Evolutionary conservation across 2,329 filamentous ascomycete species (phyloP).

Genomic region (Cercospora zeae-maydis): DNA sequence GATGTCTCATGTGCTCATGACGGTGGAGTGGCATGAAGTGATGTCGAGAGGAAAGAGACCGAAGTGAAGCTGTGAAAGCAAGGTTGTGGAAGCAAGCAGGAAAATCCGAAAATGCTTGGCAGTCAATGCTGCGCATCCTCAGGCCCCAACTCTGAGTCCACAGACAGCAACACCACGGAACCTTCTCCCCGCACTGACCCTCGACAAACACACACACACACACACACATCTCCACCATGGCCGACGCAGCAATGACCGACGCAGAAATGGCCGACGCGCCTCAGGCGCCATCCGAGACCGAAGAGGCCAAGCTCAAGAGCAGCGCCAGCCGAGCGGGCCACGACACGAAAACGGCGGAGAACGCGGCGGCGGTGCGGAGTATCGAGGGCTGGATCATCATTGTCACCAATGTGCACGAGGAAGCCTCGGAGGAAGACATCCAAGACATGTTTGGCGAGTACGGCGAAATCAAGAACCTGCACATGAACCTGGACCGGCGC

Average conservation of each 20-base stretch:
- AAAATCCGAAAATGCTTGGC: background rate
- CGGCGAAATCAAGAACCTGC: conserved; percentile 82
- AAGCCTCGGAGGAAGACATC: conserved; percentile 77
- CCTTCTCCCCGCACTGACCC: background rate
- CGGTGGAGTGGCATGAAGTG: no score
- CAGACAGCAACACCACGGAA: background rate
- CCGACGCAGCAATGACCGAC: conserved; percentile 57
- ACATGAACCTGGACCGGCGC: conserved; percentile 75
- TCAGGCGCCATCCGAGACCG: conserved; percentile 33
- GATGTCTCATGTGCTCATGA: no score
- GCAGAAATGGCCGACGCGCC: conserved; percentile 58
- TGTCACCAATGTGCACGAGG: conserved; percentile 83
- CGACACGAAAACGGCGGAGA: conserved; percentile 68
- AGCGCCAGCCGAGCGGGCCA: conserved; percentile 32
- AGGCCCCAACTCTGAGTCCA: background rate
- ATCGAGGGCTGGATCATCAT: conserved; percentile 89
- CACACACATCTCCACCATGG: conserved; percentile 28
- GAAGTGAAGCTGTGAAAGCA: background rate
- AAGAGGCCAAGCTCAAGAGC: conserved; percentile 11
- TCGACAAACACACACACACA: background rate
- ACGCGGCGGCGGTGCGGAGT: conserved; percentile 76
- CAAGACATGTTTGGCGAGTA: conserved; percentile 79
- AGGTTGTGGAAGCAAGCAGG: background rate
- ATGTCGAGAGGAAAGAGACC: background rate
- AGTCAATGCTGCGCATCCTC: background rate